phyloP scores from a whole-genome alignment of 176 grass and related monocot genomes.

The Pontederia paniculata region DNA sequence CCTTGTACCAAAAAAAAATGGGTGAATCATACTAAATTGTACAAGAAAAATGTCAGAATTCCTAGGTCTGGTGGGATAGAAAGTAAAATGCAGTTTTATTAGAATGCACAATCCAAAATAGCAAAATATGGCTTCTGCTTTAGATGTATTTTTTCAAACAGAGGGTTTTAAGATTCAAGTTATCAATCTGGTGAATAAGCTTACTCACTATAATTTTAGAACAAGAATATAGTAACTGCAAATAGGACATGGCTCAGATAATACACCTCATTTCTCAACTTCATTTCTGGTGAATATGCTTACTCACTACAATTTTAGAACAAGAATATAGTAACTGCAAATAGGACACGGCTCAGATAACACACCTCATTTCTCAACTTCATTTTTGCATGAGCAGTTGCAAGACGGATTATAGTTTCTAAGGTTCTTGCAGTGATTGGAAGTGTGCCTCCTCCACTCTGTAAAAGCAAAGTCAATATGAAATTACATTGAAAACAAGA shows the following conservation, averaged over 20 bases:
- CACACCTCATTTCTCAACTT: conserved; percentile 91
- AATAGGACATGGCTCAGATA: not conserved
- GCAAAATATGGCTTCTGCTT: not conserved
- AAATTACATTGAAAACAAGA: conserved; percentile 13
- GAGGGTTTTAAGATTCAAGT: too few relatives aligned
- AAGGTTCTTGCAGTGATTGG: conserved; percentile 97
- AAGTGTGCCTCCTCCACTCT: conserved; percentile 89
- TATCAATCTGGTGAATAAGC: too few relatives aligned
- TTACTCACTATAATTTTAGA: too few relatives aligned
- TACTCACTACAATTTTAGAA: too few relatives aligned
- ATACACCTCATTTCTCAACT: conserved; percentile 86
- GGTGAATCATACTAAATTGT: not conserved
- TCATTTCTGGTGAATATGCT: too few relatives aligned
- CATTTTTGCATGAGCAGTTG: conserved; percentile 95
- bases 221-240: too few relatives aligned
- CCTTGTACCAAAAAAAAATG: conserved; percentile 31
- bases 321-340: too few relatives aligned
- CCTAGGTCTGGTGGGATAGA: not conserved
- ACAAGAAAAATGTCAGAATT: not conserved
- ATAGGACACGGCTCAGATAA: not conserved
- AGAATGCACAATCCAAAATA: not conserved
- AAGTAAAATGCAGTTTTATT: not conserved
- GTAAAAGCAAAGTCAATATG: conserved; percentile 24
- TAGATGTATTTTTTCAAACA: not conserved
- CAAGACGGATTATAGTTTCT: conserved; percentile 95